Evolutionary conservation across 2,329 filamentous ascomycete species (phyloP), one percentile per base, ranked within the genome.

Genomic region (Trichothecium roseum): DNA sequence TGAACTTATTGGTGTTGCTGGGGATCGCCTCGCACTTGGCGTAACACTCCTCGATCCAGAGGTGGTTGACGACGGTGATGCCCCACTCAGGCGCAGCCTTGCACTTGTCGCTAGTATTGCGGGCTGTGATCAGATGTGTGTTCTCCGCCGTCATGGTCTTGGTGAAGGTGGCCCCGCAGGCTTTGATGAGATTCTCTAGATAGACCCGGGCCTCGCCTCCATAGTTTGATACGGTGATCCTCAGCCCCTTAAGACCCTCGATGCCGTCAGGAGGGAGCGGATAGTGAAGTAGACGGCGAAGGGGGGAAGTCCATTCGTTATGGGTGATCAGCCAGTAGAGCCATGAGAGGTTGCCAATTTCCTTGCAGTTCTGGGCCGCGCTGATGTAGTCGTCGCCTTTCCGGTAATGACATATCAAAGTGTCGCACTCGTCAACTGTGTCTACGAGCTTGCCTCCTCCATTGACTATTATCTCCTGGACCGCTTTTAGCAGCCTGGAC

Each of bases 21-120:
- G 75, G 74, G 53, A 85, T 81, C 39, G 81, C 64, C 50, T 83
- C 72, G 63, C 87, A 94, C 53, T 83, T 86, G 2, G 89, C 86
- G 52, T 96, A 98, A 57, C 87, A 93, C 52, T 98, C 91, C 57
- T 98, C 91, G 31, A 98, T 72, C 91, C 91, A 98, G 1, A 98
- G 69, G 54, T 98, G 91, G 55, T 96, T 98, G 48, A 94, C 67
- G 48, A 94, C 81, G 38, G 86, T 66, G 37, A 96, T 80, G 36
- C 82, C 81, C 91, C 91, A 98, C 59, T 96, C 91, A 41, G 77
- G 74, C 0, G 91, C 91, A 2, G 91, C 91, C 27, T 82, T 79
- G 55, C 84, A 95, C 59, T 98, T 98, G 53, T 96, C 91, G 51
- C 89, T 93, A 38, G 78, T 77, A 39, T 81, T 78, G 47, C 94